phyloP scores from a whole-genome alignment of 1,284 basidiomycete genomes.

The Boletus chippewaensis region DNA sequence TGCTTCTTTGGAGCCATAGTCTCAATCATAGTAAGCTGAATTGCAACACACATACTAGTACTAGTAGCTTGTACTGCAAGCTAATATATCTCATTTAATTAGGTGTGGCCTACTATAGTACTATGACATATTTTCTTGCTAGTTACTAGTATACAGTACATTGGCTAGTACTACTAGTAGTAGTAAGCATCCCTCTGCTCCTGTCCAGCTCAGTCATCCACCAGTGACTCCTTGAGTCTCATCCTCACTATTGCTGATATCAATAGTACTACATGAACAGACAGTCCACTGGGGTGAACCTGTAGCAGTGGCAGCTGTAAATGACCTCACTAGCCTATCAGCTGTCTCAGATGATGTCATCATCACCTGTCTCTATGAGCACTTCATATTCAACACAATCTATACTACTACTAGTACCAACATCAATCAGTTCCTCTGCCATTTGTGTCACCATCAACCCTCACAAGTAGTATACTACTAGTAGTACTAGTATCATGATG shows the following conservation, averaged over 20 bases:
- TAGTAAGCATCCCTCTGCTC: no score
- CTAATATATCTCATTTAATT: no score
- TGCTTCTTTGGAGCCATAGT: no score
- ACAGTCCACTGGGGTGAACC: slow-evolving; percentile 37
- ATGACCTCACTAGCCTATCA: slow-evolving; percentile 56
- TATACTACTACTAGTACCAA: slow-evolving; percentile 49
- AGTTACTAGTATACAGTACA: no score
- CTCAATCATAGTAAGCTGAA: no score
- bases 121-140: no score
- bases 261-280: slow-evolving; percentile 25
- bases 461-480: slow-evolving; percentile 50
- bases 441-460: slow-evolving; percentile 79
- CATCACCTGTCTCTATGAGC: slow-evolving; percentile 76
- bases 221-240: no score
- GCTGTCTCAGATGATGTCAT: slow-evolving; percentile 70
- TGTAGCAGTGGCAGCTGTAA: slow-evolving; percentile 56
- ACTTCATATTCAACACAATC: slow-evolving; percentile 77
- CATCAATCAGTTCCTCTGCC: slow-evolving; percentile 52
- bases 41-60: no score
- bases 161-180: no score
- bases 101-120: no score
- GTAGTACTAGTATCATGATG: slow-evolving; percentile 28
- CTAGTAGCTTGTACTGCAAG: no score
- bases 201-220: no score
- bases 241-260: background rate